A percentile compares a stretch with the other conserved stretches of the same genome.
Evolutionary conservation across 352 stramenopile genomes (phyloP).

Genomic region (Phytophthora agathidicida): DNA sequence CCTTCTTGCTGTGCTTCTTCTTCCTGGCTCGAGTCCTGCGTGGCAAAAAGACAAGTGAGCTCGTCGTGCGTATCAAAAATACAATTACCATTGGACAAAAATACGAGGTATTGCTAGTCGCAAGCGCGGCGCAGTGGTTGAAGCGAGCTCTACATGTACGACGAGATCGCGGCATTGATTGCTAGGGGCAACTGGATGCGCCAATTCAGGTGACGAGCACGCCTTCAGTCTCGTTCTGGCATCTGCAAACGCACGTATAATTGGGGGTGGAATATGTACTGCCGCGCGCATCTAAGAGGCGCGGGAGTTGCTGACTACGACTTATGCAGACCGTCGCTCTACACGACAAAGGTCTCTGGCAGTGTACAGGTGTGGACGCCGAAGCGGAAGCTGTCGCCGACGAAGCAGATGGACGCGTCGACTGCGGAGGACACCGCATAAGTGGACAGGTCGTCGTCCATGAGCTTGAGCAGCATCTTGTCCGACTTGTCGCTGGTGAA

Average conservation of each 20-base stretch:
- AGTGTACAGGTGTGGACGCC: constrained; percentile 11
- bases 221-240: neutral
- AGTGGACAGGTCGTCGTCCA: constrained; percentile 29
- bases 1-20: constrained; percentile 8
- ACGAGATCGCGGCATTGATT: constrained; percentile 9
- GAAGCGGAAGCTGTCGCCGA: constrained; percentile 22
- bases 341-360: constrained; percentile 39
- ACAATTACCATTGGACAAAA: constrained; percentile 16
- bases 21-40: constrained; percentile 1
- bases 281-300: neutral
- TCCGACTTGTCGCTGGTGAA: constrained; percentile 29
- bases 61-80: constrained; percentile 1
- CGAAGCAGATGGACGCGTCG: constrained; percentile 24
- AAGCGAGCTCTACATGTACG: constrained; percentile 13
- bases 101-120: constrained; percentile 31
- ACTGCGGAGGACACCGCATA: constrained; percentile 4
- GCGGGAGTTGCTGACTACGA: constrained; percentile 5
- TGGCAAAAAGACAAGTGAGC: constrained; percentile 27
- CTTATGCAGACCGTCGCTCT: neutral
- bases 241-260: neutral
- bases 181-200: neutral
- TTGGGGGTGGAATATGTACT: constrained; percentile 7
- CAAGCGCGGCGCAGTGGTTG: constrained; percentile 30
- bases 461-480: constrained; percentile 34
- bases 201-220: neutral